Evolutionary conservation across 176 grass and related monocot genomes (phyloP).

Genomic region (Aegilops sharonensis): DNA sequence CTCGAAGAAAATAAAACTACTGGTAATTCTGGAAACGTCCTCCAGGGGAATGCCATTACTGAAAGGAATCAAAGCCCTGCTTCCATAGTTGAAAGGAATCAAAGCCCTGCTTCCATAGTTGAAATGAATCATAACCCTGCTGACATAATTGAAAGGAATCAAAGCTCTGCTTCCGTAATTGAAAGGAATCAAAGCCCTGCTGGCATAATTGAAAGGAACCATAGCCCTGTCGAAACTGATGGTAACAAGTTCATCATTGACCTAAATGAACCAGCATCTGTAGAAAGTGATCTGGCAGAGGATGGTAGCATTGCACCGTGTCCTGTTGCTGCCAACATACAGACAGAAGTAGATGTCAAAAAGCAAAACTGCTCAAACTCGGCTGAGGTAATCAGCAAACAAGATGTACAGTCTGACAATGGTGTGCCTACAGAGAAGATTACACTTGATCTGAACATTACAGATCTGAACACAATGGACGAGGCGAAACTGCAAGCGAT

Average conservation of each 20-base stretch:
- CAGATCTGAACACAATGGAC: slow-evolving; percentile 23
- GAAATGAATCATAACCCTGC: background rate
- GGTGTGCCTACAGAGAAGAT: slow-evolving; percentile 5
- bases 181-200: background rate
- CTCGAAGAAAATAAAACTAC: slow-evolving; percentile 28
- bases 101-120: background rate
- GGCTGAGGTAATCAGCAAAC: background rate
- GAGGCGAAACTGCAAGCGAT: slow-evolving; percentile 18
- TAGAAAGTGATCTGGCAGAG: background rate
- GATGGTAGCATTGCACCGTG: background rate
- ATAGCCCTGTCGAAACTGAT: background rate
- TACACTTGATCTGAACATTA: slow-evolving; percentile 21
- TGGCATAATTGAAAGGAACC: background rate
- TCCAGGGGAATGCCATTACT: background rate
- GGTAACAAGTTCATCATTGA: slow-evolving; percentile 38
- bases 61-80: background rate
- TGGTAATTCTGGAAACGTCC: background rate
- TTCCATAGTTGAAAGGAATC: background rate
- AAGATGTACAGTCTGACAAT: slow-evolving; percentile 3
- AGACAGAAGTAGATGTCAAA: background rate
- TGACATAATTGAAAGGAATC: background rate
- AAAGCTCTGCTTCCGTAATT: background rate
- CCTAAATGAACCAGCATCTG: slow-evolving; percentile 29
- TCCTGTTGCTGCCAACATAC: background rate
- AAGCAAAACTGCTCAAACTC: background rate